These are phyloP conservation scores for Ogataea wickerhamii DNA, from an alignment of 805 yeast species.

Conservation along the genomic window DNA sequence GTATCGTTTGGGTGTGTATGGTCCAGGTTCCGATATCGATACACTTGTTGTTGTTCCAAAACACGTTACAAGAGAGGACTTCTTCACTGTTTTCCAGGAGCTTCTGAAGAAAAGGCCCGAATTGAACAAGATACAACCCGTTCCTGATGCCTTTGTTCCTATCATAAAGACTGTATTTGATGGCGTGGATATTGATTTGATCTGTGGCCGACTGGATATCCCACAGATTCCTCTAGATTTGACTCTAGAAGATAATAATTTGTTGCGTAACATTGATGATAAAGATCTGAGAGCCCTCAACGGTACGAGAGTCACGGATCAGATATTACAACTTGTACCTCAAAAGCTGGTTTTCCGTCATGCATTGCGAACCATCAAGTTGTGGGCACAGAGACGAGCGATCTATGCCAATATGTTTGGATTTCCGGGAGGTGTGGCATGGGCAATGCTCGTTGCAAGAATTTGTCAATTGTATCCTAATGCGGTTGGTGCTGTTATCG, in stretches of 20 bases:
- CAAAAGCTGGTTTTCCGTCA: constrained; percentile 89
- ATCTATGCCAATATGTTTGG: constrained; percentile 94
- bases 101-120: constrained; percentile 72
- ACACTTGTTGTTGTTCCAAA: constrained; percentile 96
- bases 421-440: constrained; percentile 99
- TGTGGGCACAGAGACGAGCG: constrained; percentile 96
- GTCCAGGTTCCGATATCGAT: constrained; percentile 98
- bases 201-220: constrained; percentile 78
- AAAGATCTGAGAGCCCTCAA: constrained; percentile 84
- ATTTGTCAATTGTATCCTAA: constrained; percentile 96
- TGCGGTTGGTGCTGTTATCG: constrained; percentile 87
- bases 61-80: constrained; percentile 87
- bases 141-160: constrained; percentile 98
- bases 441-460: constrained; percentile 99
- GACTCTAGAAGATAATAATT: constrained; percentile 77
- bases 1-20: constrained; percentile 91
- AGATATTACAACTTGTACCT: constrained; percentile 84
- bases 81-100: constrained; percentile 75
- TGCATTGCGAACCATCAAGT: constrained; percentile 85
- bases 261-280: constrained; percentile 85
- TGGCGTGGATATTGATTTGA: constrained; percentile 91
- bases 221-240: constrained; percentile 77
- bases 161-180: constrained; percentile 83
- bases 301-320: constrained; percentile 97
- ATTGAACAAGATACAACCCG: constrained; percentile 85